phyloP scores from a whole-genome alignment of 176 grass and related monocot species.

The Aegilops umbellulata region DNA sequence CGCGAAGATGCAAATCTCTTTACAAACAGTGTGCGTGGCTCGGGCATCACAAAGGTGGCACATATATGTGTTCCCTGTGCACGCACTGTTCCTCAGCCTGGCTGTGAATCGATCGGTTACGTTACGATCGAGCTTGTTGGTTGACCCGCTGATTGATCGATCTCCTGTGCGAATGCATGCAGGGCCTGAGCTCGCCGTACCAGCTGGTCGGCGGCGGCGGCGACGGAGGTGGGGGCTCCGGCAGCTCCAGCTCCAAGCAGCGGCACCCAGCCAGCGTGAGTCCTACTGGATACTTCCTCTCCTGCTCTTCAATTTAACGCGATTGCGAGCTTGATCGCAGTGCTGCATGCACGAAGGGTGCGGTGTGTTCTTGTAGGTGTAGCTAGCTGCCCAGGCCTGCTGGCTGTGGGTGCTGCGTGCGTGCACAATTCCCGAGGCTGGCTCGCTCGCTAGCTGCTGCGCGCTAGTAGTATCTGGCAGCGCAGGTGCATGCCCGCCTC shows the following conservation, averaged over 20 bases:
- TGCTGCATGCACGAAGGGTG: too few relatives aligned
- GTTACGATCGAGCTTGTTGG: background rate
- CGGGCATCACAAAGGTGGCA: background rate
- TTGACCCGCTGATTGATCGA: background rate
- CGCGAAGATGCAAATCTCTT: constrained; percentile 28
- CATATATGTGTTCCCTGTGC: background rate
- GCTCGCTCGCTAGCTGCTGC: background rate
- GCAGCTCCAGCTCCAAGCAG: constrained; percentile 29
- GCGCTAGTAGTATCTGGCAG: background rate
- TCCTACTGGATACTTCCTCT: background rate
- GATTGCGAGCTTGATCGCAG: background rate
- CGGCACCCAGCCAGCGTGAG: constrained; percentile 26
- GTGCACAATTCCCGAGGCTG: constrained; percentile 44
- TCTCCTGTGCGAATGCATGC: background rate
- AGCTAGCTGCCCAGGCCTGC: too few relatives aligned
- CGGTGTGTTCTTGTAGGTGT: too few relatives aligned
- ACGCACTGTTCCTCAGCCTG: background rate
- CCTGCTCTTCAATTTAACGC: background rate
- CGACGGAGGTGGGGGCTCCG: constrained; percentile 23
- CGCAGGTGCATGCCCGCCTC: constrained; percentile 14
- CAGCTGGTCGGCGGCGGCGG: constrained; percentile 30
- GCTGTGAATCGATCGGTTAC: too few relatives aligned
- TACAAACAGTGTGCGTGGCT: constrained; percentile 32
- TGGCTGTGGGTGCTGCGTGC: too few relatives aligned
- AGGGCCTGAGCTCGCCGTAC: constrained; percentile 97